Percentiles rank a stretch among this genome's conserved stretches.
Evolutionary conservation across 306 rosid genomes (phyloP).

Genomic region (Mimosa pudica): DNA sequence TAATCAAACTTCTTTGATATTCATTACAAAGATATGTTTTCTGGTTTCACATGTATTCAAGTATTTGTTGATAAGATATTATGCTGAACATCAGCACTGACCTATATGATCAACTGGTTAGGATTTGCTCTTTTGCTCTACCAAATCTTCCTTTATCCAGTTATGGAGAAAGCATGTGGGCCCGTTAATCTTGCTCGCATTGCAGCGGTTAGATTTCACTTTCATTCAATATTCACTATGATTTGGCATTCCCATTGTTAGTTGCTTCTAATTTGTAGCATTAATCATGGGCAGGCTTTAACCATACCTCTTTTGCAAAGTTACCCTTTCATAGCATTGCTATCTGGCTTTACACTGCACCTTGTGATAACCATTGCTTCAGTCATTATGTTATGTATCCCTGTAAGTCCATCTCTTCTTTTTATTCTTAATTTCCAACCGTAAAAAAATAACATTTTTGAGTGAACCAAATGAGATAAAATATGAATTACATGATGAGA

Average conservation of each 20-base stretch:
- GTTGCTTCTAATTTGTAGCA: background rate
- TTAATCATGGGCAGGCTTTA: conserved; percentile 48
- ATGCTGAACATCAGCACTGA: conserved; percentile 18
- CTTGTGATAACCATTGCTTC: conserved; percentile 49
- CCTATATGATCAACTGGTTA: conserved; percentile 28
- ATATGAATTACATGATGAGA: no score
- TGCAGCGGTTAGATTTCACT: conserved; percentile 54
- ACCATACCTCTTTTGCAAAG: conserved; percentile 67
- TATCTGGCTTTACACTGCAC: conserved; percentile 54
- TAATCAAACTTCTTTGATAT: no score
- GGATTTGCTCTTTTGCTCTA: conserved; percentile 62
- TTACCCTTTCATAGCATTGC: conserved; percentile 56
- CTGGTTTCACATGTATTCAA: background rate
- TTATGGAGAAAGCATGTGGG: conserved; percentile 56
- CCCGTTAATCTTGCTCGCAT: conserved; percentile 47
- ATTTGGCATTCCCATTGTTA: background rate
- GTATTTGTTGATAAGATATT: background rate
- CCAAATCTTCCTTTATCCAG: conserved; percentile 59
- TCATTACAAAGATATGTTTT: background rate
- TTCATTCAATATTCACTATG: background rate
- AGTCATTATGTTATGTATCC: conserved; percentile 45
- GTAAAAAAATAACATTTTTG: no score
- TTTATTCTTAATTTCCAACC: no score
- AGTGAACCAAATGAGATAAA: no score
- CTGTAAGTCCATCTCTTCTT: conserved; percentile 46